phyloP scores from a whole-genome alignment of 305 asterid genomes.

The Solanum hybrid region DNA sequence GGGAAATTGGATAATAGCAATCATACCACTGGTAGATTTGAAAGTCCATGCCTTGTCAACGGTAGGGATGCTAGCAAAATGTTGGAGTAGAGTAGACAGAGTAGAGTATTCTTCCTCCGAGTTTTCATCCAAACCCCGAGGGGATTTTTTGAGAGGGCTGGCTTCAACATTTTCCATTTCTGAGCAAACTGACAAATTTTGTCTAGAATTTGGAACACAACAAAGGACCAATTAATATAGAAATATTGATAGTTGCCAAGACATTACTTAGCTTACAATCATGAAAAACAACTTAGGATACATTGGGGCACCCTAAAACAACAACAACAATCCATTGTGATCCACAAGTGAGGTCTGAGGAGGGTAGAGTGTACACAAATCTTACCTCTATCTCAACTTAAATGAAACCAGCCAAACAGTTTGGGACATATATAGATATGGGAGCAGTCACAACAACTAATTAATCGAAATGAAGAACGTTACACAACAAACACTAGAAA shows the following conservation, averaged over 20 bases:
- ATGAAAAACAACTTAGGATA: neutral
- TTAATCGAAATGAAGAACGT: neutral
- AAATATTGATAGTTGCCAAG: neutral
- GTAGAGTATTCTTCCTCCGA: conserved; percentile 49
- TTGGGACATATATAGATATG: neutral
- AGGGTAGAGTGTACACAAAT: neutral
- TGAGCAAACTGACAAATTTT: conserved; percentile 19
- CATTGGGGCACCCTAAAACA: neutral
- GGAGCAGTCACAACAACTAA: neutral
- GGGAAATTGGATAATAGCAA: neutral
- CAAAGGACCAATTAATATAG: neutral
- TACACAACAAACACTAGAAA: neutral
- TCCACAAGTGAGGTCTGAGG: neutral
- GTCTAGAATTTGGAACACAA: neutral
- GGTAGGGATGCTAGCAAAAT: conserved; percentile 52
- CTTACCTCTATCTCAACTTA: neutral
- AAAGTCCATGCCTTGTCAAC: conserved; percentile 92
- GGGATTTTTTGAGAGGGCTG: conserved; percentile 21
- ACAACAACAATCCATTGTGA: neutral
- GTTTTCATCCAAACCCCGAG: conserved; percentile 30
- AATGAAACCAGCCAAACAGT: neutral
- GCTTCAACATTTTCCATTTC: conserved; percentile 40
- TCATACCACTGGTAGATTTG: conserved; percentile 45
- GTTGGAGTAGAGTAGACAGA: conserved; percentile 51
- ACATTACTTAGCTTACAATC: neutral